Evolutionary conservation across 2,329 filamentous ascomycete species (phyloP), one percentile per base, ranked within the genome.

Genomic region (Botrytis elliptica): DNA sequence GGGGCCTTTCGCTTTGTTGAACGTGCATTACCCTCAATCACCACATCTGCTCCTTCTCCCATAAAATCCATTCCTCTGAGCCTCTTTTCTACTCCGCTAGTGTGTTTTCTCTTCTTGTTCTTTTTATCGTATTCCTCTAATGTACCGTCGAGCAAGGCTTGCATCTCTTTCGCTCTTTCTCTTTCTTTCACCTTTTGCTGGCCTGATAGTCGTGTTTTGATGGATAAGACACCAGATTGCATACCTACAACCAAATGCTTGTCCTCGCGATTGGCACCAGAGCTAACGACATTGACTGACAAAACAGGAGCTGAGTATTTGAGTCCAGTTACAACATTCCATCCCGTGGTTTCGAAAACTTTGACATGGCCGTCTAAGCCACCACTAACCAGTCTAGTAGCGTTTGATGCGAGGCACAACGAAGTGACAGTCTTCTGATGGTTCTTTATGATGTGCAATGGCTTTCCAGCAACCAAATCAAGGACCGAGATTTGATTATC

Each of bases 351-450:
- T 84, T 98, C 95, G 79, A 97, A 98, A 57, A 99, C 90, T 84
- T 99, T 99, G 84, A 98, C 91, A 83, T 98, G 96, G 16, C 96
- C 97, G 82, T 99, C 96, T 64, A 99, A 87, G 33, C 92, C 94
- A 83, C 94, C 96, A 77, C 92, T 95, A 71, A 99, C 88, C 73
- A 99, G 87, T 69, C 96, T 90, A 69, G 90, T 90, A 65, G 93
- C 93, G 77, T 92, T 89, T 63, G 93, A 95, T 12, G 94, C 95
- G 49, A 97, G 85, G 70, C 92, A 91, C 72, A 99, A 87, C 12
- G 92, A 91, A 0, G 96, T 98, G 75, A 99, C 95, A 0, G 96
- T 97, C 89, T 98, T 99, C 81, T 99, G 96, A 83, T 99, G 96
- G 82, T 97, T 98, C 78, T 91, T 91, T 76, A 99, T 91, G 80